These are phyloP conservation scores for Hanseniaspora sp. DNA, from an alignment of 1,139 yeast species.

Conservation along the genomic window DNA sequence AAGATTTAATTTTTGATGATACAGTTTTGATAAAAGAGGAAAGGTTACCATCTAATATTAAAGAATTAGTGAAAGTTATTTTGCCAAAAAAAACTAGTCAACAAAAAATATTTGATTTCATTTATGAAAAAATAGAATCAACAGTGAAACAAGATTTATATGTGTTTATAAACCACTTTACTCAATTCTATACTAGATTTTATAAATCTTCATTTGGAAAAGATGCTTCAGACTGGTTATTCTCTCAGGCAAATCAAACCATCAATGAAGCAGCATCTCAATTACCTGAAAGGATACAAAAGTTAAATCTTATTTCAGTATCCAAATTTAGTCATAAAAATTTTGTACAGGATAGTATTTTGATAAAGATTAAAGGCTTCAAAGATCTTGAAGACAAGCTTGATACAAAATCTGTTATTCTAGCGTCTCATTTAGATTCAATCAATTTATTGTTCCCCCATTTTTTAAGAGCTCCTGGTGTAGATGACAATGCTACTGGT, in stretches of 20 bases:
- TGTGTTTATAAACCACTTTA: conserved; percentile 47
- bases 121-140: conserved; percentile 16
- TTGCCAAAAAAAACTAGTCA: conserved; percentile 34
- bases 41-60: conserved; percentile 32
- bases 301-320: conserved; percentile 26
- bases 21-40: conserved; percentile 9
- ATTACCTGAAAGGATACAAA: conserved; percentile 16
- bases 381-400: conserved; percentile 19
- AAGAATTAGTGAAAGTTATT: conserved; percentile 27
- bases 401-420: conserved; percentile 42
- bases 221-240: conserved; percentile 65
- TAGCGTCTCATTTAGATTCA: conserved; percentile 89
- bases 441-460: conserved; percentile 65
- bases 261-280: conserved; percentile 26
- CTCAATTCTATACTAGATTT: conserved; percentile 70
- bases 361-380: conserved; percentile 35
- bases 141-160: conserved; percentile 38
- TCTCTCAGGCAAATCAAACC: conserved; percentile 34
- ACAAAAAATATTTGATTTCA: conserved; percentile 32
- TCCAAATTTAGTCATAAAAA: conserved; percentile 37
- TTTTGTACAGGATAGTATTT: conserved; percentile 51
- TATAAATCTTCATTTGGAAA: conserved; percentile 63
- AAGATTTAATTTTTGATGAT: conserved; percentile 12
- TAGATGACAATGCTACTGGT: conserved; percentile 92
- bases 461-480: conserved; percentile 75